Evolutionary conservation across 2,329 filamentous ascomycete genomes (phyloP).

Genomic region (Eutypella sp.): DNA sequence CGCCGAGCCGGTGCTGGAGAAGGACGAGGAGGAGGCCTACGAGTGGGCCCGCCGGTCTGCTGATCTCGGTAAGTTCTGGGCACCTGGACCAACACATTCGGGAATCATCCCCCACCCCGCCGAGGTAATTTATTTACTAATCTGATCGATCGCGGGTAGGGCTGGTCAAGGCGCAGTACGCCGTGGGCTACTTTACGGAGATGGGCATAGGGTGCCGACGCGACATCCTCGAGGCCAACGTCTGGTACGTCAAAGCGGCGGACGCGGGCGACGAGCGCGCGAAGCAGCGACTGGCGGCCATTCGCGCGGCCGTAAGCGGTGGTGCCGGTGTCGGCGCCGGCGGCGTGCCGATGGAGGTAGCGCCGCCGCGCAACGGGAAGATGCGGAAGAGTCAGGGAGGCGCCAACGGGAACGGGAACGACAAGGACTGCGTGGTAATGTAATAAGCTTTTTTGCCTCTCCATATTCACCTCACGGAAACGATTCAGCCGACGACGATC

Average conservation of each 20-base stretch:
- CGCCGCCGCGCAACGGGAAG: conserved; percentile 46
- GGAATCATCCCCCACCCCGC: too few relatives aligned
- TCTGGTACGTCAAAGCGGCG: conserved; percentile 96
- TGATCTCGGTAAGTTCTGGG: conserved; percentile 76
- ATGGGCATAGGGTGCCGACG: conserved; percentile 95
- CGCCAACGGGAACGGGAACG: conserved; percentile 35
- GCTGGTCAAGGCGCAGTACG: conserved; percentile 77
- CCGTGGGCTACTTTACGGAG: conserved; percentile 94
- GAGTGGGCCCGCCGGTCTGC: conserved; percentile 91
- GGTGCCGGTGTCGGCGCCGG: too few relatives aligned
- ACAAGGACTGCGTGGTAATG: conserved; percentile 57
- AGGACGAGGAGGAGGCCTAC: conserved; percentile 93
- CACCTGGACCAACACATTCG: too few relatives aligned
- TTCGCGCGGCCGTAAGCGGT: conserved; percentile 72
- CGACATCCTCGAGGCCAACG: conserved; percentile 93
- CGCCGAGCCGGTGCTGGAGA: conserved; percentile 84
- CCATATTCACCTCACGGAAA: too few relatives aligned
- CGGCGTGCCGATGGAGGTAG: conserved; percentile 52
- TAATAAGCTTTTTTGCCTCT: conserved; percentile 31
- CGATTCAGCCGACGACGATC: too few relatives aligned
- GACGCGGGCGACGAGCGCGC: conserved; percentile 88
- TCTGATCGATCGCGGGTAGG: conserved; percentile 38
- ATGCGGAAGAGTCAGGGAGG: conserved; percentile 43
- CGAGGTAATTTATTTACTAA: not conserved
- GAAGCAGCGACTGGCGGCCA: conserved; percentile 79